Percentiles rank a stretch among this genome's conserved stretches.
Evolutionary conservation across 73 alveolate genomes (phyloP).

Genomic region (Paramecium primaurelia): DNA sequence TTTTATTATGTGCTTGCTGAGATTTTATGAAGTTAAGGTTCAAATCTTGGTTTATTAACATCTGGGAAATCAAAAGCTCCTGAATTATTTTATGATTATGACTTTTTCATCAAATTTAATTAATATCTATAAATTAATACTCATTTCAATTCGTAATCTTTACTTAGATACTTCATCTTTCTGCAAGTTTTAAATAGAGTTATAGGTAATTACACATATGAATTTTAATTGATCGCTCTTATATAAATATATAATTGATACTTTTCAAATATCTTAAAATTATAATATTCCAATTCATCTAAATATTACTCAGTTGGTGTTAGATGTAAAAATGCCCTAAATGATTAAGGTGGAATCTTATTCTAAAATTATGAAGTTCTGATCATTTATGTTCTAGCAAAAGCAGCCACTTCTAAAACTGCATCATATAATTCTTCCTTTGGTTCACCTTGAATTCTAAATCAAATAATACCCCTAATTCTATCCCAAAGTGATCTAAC

Average conservation of each 20-base stretch:
- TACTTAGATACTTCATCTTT: background rate
- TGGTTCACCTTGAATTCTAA: conserved; percentile 43
- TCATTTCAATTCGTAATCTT: background rate
- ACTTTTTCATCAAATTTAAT: background rate
- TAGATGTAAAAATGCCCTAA: conserved; percentile 52
- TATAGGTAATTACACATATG: background rate
- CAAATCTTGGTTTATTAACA: background rate
- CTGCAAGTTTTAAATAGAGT: background rate
- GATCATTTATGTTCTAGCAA: conserved; percentile 33
- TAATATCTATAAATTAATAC: background rate
- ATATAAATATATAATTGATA: background rate
- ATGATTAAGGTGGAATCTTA: conserved; percentile 45
- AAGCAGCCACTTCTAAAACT: conserved; percentile 60
- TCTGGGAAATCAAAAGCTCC: background rate
- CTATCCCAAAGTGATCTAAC: conserved; percentile 54
- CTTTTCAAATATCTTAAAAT: conserved; percentile 55
- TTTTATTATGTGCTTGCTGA: background rate
- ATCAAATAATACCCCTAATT: background rate
- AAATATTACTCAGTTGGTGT: conserved; percentile 36
- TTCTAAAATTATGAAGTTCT: background rate
- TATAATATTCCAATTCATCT: conserved; percentile 29
- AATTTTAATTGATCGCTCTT: conserved; percentile 34
- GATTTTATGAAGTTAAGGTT: background rate
- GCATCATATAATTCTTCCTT: conserved; percentile 60
- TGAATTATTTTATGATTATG: background rate